A percentile compares a stretch with the other conserved stretches of the same genome.
These are phyloP conservation scores for Chloranthus sessilifolius DNA, from an alignment of 164 flowering plant species.

Conservation along the genomic window DNA sequence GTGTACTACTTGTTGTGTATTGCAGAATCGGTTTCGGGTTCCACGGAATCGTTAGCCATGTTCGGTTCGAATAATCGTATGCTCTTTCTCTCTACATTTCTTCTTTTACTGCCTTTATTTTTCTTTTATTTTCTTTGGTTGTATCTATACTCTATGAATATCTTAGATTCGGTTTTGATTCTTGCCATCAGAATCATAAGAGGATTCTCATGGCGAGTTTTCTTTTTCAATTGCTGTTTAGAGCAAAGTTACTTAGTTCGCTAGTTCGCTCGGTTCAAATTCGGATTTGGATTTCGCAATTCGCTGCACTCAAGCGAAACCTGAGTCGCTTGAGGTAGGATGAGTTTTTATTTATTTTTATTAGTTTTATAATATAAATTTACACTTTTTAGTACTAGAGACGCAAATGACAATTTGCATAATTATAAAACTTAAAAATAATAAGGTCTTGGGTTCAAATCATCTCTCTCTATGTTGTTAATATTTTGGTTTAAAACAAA, in stretches of 20 bases:
- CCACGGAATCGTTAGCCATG: constrained; percentile 17
- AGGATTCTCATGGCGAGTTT: constrained; percentile 1
- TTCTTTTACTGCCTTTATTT: neutral
- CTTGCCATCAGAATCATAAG: constrained; percentile 7
- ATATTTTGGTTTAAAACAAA: too few relatives aligned
- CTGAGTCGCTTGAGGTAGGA: too few relatives aligned
- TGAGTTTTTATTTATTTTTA: too few relatives aligned
- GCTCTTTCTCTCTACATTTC: constrained; percentile 19
- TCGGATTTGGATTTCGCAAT: neutral
- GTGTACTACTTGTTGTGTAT: neutral
- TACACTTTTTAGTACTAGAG: too few relatives aligned
- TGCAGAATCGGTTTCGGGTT: constrained; percentile 3
- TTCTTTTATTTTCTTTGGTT: neutral
- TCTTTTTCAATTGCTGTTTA: neutral
- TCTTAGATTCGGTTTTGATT: neutral
- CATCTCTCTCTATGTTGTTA: neutral
- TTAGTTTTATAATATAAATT: too few relatives aligned
- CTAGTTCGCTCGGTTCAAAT: neutral
- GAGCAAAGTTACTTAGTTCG: neutral
- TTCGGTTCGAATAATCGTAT: constrained; percentile 47
- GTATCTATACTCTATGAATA: neutral
- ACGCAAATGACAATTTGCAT: neutral
- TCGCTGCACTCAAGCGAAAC: too few relatives aligned
- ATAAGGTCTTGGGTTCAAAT: neutral
- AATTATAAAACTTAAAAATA: neutral